Evolutionary conservation across 2,329 filamentous ascomycete genomes (phyloP), one percentile per base, ranked within the genome.

Genomic region (Phyllosticta citribraziliensis): DNA sequence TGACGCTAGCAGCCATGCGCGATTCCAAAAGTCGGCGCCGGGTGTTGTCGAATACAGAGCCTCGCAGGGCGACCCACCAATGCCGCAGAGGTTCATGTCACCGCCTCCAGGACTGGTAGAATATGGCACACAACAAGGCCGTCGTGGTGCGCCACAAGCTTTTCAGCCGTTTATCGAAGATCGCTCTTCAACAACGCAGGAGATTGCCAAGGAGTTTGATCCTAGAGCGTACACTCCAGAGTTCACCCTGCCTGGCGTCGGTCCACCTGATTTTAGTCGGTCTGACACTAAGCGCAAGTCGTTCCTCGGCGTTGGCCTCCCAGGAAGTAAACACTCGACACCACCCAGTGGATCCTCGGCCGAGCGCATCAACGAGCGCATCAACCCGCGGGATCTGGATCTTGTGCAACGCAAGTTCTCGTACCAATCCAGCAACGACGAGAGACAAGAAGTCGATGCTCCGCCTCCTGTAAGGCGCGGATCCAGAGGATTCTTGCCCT

Each of bases 301-400:
- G 8, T 55, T 55, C 40, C 33, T 70, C 68, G n/a, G 67, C 83
- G n/a, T 79, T 84, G 64, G 82, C 80, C 64, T 65, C 61, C 17
- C 60, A 72, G 24, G 70, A 65, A 51, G 51, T 19, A 60, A 30
- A 25, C 55, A 40, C 40, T n/a, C 53, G 33, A 52, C 58, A 27
- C 58, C 58, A 5, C 25, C 53, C 2, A 47, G 40, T 5, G 58
- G 25, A 20, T 52, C 58, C 68, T 54, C 70, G 69, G 57, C 61
- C 63, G 19, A 63, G 8, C 66, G 63, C 40, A 55, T 59, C 33
- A 56, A 56, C 40, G 51, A 63, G 47, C 55, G 64, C 30, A 62
- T 65, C 30, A 64, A 64, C 53, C 64, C 65, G 9, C 62, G 56
- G 20, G 56, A 62, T 17, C 55, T 57, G 4, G 60, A 63, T 19